Conservation (phyloP, 2,329 filamentous ascomycete species). For the Chaetomium strumarium region DNA sequence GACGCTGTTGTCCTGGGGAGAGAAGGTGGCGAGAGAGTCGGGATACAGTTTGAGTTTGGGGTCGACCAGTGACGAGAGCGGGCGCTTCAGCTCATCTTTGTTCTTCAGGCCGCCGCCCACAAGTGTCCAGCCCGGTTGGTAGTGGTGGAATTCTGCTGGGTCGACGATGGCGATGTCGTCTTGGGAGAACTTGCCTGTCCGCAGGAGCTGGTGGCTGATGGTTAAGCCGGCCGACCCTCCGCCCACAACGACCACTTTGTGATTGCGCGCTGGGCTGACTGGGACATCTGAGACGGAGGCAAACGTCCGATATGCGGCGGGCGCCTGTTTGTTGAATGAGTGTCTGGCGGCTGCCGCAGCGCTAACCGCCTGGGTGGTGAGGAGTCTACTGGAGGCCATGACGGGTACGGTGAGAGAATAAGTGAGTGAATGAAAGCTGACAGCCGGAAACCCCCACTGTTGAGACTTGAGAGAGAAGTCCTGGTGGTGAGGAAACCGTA, state of each 20-base stretch:
- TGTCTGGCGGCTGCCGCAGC: constrained; percentile 3
- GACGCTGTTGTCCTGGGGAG: constrained; percentile 51
- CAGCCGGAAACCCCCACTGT: too few relatives aligned
- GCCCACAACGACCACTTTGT: constrained; percentile 62
- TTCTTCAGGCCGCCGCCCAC: constrained; percentile 61
- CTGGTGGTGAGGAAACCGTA: not conserved
- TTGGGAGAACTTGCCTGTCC: constrained; percentile 47
- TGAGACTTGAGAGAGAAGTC: not conserved
- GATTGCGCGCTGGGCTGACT: constrained; percentile 29
- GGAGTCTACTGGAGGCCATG: constrained; percentile 13
- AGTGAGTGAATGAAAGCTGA: not conserved
- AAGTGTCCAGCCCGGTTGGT: constrained; percentile 65
- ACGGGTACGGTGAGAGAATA: not conserved
- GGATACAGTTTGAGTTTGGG: constrained; percentile 58
- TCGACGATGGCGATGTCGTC: constrained; percentile 61
- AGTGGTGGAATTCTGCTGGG: constrained; percentile 58
- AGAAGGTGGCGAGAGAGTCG: constrained; percentile 43
- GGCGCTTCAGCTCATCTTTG: constrained; percentile 51
- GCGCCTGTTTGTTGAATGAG: not conserved
- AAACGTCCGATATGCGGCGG: constrained; percentile 11
- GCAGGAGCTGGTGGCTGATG: constrained; percentile 62
- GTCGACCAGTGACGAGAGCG: constrained; percentile 47
- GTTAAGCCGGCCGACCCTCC: constrained; percentile 60
- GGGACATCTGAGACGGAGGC: constrained; percentile 9
- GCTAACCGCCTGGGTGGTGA: constrained; percentile 8